These are phyloP conservation scores for Chrysoporthe puriensis DNA, from an alignment of 2,329 filamentous ascomycete species.

Conservation along the genomic window DNA sequence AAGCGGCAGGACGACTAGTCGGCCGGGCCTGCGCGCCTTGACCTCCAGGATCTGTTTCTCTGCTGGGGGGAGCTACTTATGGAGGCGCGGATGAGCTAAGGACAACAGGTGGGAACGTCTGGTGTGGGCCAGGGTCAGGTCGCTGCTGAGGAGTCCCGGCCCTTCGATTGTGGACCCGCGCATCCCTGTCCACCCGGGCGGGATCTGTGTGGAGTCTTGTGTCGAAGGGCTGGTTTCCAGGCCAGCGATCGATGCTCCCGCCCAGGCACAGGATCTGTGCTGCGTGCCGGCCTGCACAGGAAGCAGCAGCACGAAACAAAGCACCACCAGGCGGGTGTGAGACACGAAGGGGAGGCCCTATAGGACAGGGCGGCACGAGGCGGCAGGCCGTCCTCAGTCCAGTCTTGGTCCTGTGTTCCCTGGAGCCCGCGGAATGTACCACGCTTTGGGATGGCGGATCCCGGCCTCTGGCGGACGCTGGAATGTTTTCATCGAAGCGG, in stretches of 20 bases:
- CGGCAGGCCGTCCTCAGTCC: constrained; percentile 11
- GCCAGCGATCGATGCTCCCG: constrained; percentile 12
- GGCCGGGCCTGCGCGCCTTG: constrained; percentile 18
- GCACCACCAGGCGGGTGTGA: constrained; percentile 21
- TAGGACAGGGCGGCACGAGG: constrained; percentile 22
- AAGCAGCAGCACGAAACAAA: constrained; percentile 25
- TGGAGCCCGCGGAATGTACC: constrained; percentile 19
- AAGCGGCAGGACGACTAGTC: constrained; percentile 8
- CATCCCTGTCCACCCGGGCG: constrained; percentile 10
- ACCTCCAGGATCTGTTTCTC: constrained; percentile 13
- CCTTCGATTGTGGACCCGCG: constrained; percentile 2
- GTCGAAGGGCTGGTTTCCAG: constrained; percentile 18
- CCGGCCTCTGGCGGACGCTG: constrained; percentile 24
- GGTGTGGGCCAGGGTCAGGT: constrained; percentile 11
- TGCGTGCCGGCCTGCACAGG: constrained; percentile 14
- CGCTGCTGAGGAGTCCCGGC: constrained; percentile 6
- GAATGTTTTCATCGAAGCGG: constrained; percentile 22
- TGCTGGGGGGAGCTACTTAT: constrained; percentile 3
- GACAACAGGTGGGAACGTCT: not conserved
- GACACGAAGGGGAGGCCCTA: constrained; percentile 22
- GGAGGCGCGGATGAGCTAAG: constrained; percentile 7
- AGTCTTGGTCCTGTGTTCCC: constrained; percentile 22
- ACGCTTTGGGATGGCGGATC: constrained; percentile 18
- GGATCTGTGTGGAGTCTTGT: constrained; percentile 7
- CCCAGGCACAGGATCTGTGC: constrained; percentile 15